Percentiles rank a stretch among this genome's conserved stretches.
Evolutionary conservation across 805 yeast genomes (phyloP).

Genomic region (Zygosaccharomyces kombuchaensis): DNA sequence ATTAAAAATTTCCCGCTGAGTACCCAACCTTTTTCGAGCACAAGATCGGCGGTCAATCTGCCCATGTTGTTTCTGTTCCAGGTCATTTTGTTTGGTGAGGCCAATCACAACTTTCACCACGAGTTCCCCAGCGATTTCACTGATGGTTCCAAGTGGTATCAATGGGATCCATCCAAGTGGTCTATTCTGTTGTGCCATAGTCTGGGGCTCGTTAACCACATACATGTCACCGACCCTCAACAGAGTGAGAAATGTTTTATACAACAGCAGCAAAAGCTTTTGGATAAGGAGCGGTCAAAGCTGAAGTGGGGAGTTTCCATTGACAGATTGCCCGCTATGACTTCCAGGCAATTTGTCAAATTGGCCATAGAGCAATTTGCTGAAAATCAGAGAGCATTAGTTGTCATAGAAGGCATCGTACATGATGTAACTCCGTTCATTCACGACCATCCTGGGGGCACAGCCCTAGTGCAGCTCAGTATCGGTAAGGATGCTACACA

Average conservation of each 20-base stretch:
- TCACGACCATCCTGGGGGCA: conserved; percentile 92
- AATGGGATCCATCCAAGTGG: conserved; percentile 87
- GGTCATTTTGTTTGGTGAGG: conserved; percentile 79
- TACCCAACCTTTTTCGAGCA: conserved; percentile 67
- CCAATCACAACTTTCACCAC: conserved; percentile 90
- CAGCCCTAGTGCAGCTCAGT: conserved; percentile 69
- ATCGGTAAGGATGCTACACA: conserved; percentile 92
- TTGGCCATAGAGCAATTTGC: conserved; percentile 41
- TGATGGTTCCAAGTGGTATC: conserved; percentile 64
- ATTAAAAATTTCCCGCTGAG: conserved; percentile 44
- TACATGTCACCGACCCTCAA: conserved; percentile 45
- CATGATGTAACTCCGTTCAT: conserved; percentile 92
- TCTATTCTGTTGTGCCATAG: conserved; percentile 48
- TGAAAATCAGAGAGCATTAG: conserved; percentile 49
- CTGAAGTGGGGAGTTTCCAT: conserved; percentile 95
- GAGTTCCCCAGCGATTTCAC: conserved; percentile 91
- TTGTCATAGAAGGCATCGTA: conserved; percentile 84
- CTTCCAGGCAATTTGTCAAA: conserved; percentile 47
- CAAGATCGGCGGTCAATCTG: conserved; percentile 67
- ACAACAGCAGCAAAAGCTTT: conserved; percentile 75
- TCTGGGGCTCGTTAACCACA: conserved; percentile 55
- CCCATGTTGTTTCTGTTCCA: conserved; percentile 47
- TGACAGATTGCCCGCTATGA: conserved; percentile 71
- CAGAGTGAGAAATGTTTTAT: conserved; percentile 67
- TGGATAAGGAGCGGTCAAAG: conserved; percentile 71